phyloP scores from a whole-genome alignment of 257 asterid genomes.

The Osmanthus fragrans region DNA sequence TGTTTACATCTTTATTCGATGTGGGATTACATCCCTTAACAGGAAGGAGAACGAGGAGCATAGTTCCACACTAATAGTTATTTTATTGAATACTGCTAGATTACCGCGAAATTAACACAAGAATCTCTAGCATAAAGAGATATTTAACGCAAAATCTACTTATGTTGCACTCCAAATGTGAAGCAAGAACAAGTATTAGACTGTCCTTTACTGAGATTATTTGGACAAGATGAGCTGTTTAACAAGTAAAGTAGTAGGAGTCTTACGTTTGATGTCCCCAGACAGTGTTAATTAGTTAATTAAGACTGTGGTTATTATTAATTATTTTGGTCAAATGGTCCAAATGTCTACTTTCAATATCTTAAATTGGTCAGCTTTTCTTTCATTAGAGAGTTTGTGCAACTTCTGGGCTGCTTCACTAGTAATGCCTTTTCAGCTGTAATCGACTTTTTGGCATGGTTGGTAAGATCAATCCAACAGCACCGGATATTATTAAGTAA shows the following conservation, averaged over 20 bases:
- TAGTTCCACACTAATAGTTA: no score
- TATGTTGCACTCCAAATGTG: neutral
- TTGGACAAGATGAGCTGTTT: constrained; percentile 30
- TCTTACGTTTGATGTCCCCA: constrained; percentile 13
- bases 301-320: neutral
- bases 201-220: constrained; percentile 14
- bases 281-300: constrained; percentile 9
- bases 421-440: constrained; percentile 8
- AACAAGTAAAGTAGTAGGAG: neutral
- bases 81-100: neutral
- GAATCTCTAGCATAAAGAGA: neutral
- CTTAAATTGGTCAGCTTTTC: neutral
- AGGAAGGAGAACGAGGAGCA: no score
- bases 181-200: neutral
- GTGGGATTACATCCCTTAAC: no score
- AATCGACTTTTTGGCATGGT: constrained; percentile 4
- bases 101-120: neutral
- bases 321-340: neutral
- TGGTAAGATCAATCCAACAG: neutral
- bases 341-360: neutral
- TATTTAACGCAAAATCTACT: neutral
- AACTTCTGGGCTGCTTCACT: constrained; percentile 5
- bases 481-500: neutral
- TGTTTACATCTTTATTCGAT: no score
- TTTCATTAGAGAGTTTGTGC: neutral